phyloP scores from a whole-genome alignment of 192 early-diverging fungal genomes.

The Linnemannia exigua region DNA sequence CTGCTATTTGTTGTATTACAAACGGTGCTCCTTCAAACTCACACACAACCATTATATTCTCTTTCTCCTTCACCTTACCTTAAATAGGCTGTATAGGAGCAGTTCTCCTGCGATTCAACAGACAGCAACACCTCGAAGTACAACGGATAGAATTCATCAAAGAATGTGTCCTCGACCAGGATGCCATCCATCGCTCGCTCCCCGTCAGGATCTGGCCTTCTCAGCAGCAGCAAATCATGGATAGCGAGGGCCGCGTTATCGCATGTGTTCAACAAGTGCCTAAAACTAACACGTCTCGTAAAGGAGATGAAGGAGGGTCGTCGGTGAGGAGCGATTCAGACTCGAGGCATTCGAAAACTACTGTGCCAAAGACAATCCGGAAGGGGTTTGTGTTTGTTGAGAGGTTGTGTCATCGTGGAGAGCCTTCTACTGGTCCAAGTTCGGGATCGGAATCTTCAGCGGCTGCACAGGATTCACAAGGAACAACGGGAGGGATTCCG shows the following conservation, averaged over 20 bases:
- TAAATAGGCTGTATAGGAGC: conserved; percentile 20
- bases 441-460: not conserved
- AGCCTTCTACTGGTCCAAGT: not conserved
- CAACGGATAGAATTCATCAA: conserved; percentile 10
- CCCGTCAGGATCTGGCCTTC: conserved; percentile 31
- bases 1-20: not conserved
- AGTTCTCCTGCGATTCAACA: conserved; percentile 14
- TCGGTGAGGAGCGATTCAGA: not conserved
- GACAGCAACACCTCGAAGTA: not conserved
- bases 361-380: not conserved
- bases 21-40: not conserved
- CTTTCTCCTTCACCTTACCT: not conserved
- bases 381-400: not conserved
- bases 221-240: conserved; percentile 4
- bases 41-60: not conserved
- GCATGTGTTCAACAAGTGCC: not conserved
- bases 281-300: not conserved
- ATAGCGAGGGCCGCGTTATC: not conserved
- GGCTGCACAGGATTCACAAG: not conserved
- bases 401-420: conserved; percentile 1
- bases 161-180: conserved; percentile 11
- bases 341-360: not conserved
- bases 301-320: not conserved
- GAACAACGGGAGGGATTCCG: not conserved
- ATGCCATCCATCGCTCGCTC: conserved; percentile 1